phyloP scores from a whole-genome alignment of 192 early-diverging fungal genomes.

The Backusella macrospora region DNA sequence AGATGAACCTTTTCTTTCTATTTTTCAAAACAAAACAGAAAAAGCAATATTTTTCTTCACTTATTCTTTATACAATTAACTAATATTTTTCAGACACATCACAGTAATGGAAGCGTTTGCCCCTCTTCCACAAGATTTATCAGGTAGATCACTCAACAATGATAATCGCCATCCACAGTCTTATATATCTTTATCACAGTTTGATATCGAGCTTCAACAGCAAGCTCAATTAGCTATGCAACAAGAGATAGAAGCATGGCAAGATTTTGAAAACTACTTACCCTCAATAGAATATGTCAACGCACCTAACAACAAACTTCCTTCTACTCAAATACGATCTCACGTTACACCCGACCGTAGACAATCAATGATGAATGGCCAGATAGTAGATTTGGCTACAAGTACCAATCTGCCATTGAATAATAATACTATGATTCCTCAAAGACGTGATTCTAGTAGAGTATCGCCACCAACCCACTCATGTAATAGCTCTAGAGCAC shows the following conservation, averaged over 20 bases:
- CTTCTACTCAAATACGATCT: not conserved
- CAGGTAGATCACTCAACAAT: conserved; percentile 1
- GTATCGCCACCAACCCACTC: not conserved
- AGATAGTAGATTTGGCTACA: not conserved
- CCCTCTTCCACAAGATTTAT: not conserved
- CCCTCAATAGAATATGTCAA: conserved; percentile 10
- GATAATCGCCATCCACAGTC: not conserved
- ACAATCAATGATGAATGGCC: conserved; percentile 2
- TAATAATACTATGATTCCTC: not conserved
- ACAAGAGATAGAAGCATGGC: conserved; percentile 20
- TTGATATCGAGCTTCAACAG: conserved; percentile 17
- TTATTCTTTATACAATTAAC: not conserved
- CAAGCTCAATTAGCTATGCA: conserved; percentile 20
- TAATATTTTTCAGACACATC: not conserved
- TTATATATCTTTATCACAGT: conserved; percentile 19
- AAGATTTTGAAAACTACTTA: conserved; percentile 20
- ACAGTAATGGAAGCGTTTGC: conserved; percentile 6
- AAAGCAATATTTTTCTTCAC: not conserved
- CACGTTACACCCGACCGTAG: conserved; percentile 4
- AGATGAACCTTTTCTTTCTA: conserved; percentile 6
- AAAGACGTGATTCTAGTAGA: not conserved
- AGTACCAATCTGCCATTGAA: not conserved
- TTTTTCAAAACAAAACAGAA: conserved; percentile 11
- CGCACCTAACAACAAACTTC: not conserved
- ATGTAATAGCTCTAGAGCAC: not conserved